Percentiles rank a stretch among this genome's conserved stretches.
phyloP scores from a whole-genome alignment of 208 protist genomes.

The Leptomonas seymouri region DNA sequence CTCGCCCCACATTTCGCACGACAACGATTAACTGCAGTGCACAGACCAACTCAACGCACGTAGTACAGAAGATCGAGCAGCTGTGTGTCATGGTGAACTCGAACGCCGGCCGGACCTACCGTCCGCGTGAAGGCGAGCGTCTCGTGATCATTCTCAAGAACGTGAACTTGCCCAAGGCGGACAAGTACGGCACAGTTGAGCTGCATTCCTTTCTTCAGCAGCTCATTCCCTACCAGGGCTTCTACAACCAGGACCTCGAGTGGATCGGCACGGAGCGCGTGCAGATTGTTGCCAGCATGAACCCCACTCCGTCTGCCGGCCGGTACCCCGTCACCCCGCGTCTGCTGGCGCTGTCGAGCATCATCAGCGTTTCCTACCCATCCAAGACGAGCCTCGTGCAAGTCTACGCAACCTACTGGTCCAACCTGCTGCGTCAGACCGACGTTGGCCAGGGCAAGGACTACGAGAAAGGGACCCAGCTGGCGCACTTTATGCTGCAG shows the following conservation, averaged over 20 bases:
- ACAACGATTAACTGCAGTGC: constrained; percentile 95
- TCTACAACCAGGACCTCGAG: constrained; percentile 97
- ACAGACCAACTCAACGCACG: constrained; percentile 92
- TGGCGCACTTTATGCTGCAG: constrained; percentile 93
- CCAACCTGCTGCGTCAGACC: constrained; percentile 62
- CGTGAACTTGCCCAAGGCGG: constrained; percentile 97
- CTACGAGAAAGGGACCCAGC: constrained; percentile 70
- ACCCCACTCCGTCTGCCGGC: constrained; percentile 87
- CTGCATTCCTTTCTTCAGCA: constrained; percentile 98
- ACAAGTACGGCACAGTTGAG: constrained; percentile 98
- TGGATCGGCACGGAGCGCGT: constrained; percentile 95
- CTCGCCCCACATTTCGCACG: constrained; percentile 46
- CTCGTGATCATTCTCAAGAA: constrained; percentile 97
- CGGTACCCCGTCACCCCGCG: constrained; percentile 93
- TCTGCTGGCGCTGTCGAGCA: constrained; percentile 95
- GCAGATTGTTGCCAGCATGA: constrained; percentile 96
- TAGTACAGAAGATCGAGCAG: constrained; percentile 96
- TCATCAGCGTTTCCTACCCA: constrained; percentile 93
- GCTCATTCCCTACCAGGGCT: constrained; percentile 96
- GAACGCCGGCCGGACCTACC: constrained; percentile 88
- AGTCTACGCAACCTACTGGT: constrained; percentile 94
- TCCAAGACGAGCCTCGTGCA: constrained; percentile 81
- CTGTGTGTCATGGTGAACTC: constrained; percentile 88
- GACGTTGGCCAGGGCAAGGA: constrained; percentile 62
- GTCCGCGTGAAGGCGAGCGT: constrained; percentile 94